A percentile compares a stretch with the other conserved stretches of the same genome.
Evolutionary conservation across 2,329 filamentous ascomycete species (phyloP).

Genomic region (Gaeumannomyces sp.): DNA sequence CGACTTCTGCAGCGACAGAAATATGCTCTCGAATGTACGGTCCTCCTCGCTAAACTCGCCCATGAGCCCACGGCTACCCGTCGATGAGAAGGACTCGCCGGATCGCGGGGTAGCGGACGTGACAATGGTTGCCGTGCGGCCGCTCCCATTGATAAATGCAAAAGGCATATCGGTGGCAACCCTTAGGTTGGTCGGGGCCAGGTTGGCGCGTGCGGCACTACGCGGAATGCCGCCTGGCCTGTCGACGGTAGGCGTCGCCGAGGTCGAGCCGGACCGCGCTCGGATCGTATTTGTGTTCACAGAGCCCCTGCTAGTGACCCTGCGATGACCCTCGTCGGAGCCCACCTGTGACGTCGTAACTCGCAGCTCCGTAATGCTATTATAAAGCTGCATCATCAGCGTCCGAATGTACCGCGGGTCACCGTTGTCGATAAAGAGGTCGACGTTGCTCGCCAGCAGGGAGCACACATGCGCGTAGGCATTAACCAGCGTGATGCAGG

Average conservation of each 20-base stretch:
- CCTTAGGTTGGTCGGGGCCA: slow-evolving; percentile 44
- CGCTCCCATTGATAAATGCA: slow-evolving; percentile 35
- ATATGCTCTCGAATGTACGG: slow-evolving; percentile 74
- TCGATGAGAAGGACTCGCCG: slow-evolving; percentile 69
- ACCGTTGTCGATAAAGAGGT: slow-evolving; percentile 58
- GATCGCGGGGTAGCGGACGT: slow-evolving; percentile 69
- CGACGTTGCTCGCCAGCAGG: slow-evolving; percentile 54
- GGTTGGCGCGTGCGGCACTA: slow-evolving; percentile 31
- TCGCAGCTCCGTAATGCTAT: slow-evolving; percentile 61
- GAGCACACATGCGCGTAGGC: slow-evolving; percentile 62
- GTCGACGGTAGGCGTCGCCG: slow-evolving; percentile 46
- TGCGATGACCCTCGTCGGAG: slow-evolving; percentile 20
- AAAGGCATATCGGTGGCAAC: slow-evolving; percentile 50
- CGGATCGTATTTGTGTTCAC: slow-evolving; percentile 20
- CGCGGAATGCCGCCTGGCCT: slow-evolving; percentile 32
- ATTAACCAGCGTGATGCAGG: slow-evolving; percentile 56
- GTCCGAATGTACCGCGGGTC: slow-evolving; percentile 62
- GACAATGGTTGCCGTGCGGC: slow-evolving; percentile 42
- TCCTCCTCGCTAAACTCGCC: slow-evolving; percentile 71
- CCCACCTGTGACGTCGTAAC: slow-evolving; percentile 39
- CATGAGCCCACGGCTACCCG: slow-evolving; percentile 44
- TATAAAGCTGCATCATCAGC: slow-evolving; percentile 57
- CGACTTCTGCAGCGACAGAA: slow-evolving; percentile 65
- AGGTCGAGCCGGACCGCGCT: slow-evolving; percentile 45
- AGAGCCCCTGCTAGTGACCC: slow-evolving; percentile 2